Base-by-base conservation (phyloP, 2,329 filamentous ascomycete species). In the Paecilomyces dactylethromorphus region DNA sequence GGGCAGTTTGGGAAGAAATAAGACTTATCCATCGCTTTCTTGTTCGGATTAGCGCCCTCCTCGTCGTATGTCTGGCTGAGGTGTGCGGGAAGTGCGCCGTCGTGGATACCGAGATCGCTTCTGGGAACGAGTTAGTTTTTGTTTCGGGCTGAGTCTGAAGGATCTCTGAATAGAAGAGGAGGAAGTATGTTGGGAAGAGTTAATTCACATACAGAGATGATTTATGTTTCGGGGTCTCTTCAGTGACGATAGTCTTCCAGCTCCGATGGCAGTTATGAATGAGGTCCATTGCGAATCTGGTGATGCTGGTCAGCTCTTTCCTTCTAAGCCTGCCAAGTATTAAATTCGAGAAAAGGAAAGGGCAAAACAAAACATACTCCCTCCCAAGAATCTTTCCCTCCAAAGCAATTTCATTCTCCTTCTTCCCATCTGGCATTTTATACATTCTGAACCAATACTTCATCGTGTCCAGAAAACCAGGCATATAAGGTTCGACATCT, bases 361-460 rank as follows among this genome's bases (percentile, higher is more conserved):
- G 6, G 22, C 5, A 26, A 21, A 33, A 2, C 13, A 18, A 12
- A 32, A 21, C 7, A 51, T 26, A 57, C 60, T 49, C 33, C 35
- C 13, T 45, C 33, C 57, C 58, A 22, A 57, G 64, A 71, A 57
- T 50, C 13, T 57, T 45, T 29, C 92, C 90, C 72, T 86, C 90
- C 72, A 85, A 94, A 64, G 84, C 81, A 66, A 87, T 88, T 62
- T 84, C 83, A 74, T 94, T 95, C 84, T 93, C 93, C 76, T 90
- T 90, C 53, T 94, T 95, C 82, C 88, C 86, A 26, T 75, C 82
- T 22, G 91, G 91, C 78, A 96, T 95, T 84, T 96, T 96, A 87
- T 96, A 96, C 84, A 95, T 94, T 76, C 91, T 89, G 89, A 96
- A 96, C 91, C 91, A 96, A 82, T 95, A 91, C 74, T 95, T 95